Evolutionary conservation across 192 early-diverging fungal genomes (phyloP).

Genomic region (Backusella psychrophila): DNA sequence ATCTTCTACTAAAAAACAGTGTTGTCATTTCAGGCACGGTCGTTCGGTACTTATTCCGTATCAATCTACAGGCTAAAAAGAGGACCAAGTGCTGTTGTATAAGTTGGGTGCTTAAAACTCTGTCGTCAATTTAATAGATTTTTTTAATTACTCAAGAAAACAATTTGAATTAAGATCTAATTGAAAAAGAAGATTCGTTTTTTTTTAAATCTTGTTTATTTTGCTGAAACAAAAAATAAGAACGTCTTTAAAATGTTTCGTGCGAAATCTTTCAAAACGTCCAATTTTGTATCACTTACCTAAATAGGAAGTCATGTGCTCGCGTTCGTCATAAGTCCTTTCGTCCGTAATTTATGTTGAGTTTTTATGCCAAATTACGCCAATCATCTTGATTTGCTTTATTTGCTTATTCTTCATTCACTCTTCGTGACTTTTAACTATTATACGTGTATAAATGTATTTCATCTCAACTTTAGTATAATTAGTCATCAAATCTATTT

Average conservation of each 20-base stretch:
- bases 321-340: background rate
- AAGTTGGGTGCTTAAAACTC: background rate
- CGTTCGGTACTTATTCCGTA: background rate
- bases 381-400: background rate
- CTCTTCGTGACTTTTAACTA: background rate
- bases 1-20: background rate
- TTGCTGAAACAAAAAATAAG: background rate
- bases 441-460: background rate
- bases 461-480: background rate
- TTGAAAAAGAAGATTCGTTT: background rate
- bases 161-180: background rate
- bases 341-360: background rate
- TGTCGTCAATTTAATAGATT: background rate
- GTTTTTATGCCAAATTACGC: conserved; percentile 8
- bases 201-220: background rate
- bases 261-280: background rate
- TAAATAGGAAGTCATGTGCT: background rate
- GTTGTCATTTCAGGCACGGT: background rate
- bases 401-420: background rate
- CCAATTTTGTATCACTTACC: background rate
- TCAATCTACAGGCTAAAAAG: background rate
- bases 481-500: background rate
- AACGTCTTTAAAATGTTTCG: background rate
- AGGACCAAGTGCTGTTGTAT: background rate
- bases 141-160: background rate